A percentile compares a stretch with the other conserved stretches of the same genome.
phyloP scores from a whole-genome alignment of 1,284 basidiomycete genomes.

The Leccinum subrobustum region DNA sequence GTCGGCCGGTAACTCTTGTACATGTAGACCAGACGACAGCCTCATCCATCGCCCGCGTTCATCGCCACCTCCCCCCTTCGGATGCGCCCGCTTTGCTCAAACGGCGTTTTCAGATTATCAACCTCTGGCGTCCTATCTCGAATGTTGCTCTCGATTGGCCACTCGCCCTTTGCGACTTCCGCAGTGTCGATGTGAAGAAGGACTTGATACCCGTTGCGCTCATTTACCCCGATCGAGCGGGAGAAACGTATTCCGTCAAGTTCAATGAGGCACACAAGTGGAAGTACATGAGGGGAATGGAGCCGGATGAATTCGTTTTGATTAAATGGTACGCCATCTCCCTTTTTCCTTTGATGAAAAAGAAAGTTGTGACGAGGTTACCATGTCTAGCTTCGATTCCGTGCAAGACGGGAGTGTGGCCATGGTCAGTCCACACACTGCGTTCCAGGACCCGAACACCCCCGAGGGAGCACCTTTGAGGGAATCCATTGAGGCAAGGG shows the following conservation, averaged over 20 bases:
- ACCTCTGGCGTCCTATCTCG: slow-evolving; percentile 54
- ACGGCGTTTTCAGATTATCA: slow-evolving; percentile 52
- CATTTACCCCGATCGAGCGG: slow-evolving; percentile 21
- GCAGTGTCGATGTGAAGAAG: slow-evolving; percentile 39
- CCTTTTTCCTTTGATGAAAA: not conserved
- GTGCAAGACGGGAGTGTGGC: slow-evolving; percentile 39
- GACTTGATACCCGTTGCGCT: slow-evolving; percentile 38
- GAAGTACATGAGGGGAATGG: slow-evolving; percentile 34
- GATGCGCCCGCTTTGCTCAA: slow-evolving; percentile 40
- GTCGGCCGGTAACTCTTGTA: slow-evolving; percentile 48
- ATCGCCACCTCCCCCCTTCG: slow-evolving; percentile 48
- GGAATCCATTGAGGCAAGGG: slow-evolving; percentile 40
- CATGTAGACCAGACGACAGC: slow-evolving; percentile 56
- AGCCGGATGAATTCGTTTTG: slow-evolving; percentile 45
- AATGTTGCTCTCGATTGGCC: slow-evolving; percentile 43
- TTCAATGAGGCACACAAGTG: slow-evolving; percentile 26
- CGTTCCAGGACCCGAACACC: slow-evolving; percentile 38
- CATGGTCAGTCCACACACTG: slow-evolving; percentile 44
- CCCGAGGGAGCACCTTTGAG: slow-evolving; percentile 34
- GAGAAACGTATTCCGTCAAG: slow-evolving; percentile 24
- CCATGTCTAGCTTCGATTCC: slow-evolving; percentile 10
- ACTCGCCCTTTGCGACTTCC: slow-evolving; percentile 49
- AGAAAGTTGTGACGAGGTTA: not conserved
- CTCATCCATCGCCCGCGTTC: slow-evolving; percentile 48
- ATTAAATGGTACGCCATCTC: slow-evolving; percentile 45